Percentiles rank a stretch among this genome's conserved stretches.
phyloP scores from a whole-genome alignment of 352 stramenopile species.

The Pythium sukuiense region DNA sequence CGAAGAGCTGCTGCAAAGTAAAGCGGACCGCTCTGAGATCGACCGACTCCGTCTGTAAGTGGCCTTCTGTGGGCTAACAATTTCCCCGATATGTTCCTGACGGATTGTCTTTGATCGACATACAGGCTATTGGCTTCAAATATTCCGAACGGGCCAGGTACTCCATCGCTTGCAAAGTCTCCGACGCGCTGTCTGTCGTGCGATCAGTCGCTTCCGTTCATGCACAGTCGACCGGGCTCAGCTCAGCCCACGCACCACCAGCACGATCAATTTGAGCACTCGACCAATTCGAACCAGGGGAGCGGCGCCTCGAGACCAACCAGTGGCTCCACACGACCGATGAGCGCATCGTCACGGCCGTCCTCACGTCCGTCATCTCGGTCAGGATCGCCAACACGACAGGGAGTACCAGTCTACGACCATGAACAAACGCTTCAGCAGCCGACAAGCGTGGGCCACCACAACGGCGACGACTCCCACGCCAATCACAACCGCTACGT shows the following conservation, averaged over 20 bases:
- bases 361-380: conserved; percentile 7
- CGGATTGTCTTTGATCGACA: background rate
- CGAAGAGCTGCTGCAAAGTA: conserved; percentile 48
- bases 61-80: too few relatives aligned
- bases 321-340: background rate
- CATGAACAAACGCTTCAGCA: background rate
- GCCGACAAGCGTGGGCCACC: background rate
- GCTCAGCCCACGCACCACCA: conserved; percentile 4
- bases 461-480: background rate
- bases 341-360: background rate
- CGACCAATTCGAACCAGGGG: background rate
- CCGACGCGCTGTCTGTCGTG: conserved; percentile 62
- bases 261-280: conserved; percentile 1
- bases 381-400: conserved; percentile 9
- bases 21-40: conserved; percentile 62
- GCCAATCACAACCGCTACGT: conserved; percentile 12
- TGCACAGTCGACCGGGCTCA: conserved; percentile 12
- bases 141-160: conserved; percentile 13
- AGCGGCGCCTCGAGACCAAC: background rate
- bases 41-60: conserved; percentile 26
- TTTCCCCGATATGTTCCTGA: conserved; percentile 7
- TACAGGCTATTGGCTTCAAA: conserved; percentile 12
- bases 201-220: conserved; percentile 47
- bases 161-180: conserved; percentile 47
- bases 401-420: background rate